phyloP scores from a whole-genome alignment of 768 basidiomycete species.

The Phylloporus arenicola region DNA sequence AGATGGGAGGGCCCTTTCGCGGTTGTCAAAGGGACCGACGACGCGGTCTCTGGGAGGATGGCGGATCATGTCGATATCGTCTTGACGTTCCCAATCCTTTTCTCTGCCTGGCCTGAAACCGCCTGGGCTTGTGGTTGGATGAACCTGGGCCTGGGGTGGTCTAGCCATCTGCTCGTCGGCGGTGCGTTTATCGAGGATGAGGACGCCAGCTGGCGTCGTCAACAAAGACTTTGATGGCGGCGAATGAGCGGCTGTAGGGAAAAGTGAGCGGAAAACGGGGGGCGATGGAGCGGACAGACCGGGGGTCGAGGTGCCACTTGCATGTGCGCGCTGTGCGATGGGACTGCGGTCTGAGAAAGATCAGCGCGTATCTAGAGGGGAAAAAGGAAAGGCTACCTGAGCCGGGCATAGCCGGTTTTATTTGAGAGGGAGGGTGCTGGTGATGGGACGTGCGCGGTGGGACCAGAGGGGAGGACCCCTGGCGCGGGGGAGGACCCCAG shows the following conservation, averaged over 20 bases:
- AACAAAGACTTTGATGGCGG: slow-evolving; percentile 23
- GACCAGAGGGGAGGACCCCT: slow-evolving; percentile 30
- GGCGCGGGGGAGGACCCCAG: slow-evolving; percentile 30
- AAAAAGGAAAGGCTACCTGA: slow-evolving; percentile 17
- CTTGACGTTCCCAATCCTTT: slow-evolving; percentile 24
- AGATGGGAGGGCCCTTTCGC: slow-evolving; percentile 21
- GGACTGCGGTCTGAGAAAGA: slow-evolving; percentile 26
- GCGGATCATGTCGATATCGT: slow-evolving; percentile 26
- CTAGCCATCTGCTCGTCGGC: slow-evolving; percentile 28
- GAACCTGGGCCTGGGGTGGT: slow-evolving; percentile 15
- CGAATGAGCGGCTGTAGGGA: slow-evolving; percentile 23
- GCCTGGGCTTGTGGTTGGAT: slow-evolving; percentile 21
- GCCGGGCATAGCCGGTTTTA: slow-evolving; percentile 32
- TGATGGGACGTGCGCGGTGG: slow-evolving; percentile 24
- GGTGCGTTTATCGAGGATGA: slow-evolving; percentile 29
- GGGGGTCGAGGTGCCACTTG: slow-evolving; percentile 21
- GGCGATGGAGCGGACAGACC: slow-evolving; percentile 12
- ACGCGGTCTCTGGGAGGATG: slow-evolving; percentile 24
- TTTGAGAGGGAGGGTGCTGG: slow-evolving; percentile 24
- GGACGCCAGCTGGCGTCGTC: slow-evolving; percentile 22
- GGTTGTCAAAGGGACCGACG: slow-evolving; percentile 19
- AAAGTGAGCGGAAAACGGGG: background rate
- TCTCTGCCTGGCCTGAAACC: slow-evolving; percentile 24
- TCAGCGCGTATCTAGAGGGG: slow-evolving; percentile 1
- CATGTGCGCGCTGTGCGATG: slow-evolving; percentile 23